phyloP scores from a whole-genome alignment of 2,329 filamentous ascomycete species.

The Hypoxylon sp. region DNA sequence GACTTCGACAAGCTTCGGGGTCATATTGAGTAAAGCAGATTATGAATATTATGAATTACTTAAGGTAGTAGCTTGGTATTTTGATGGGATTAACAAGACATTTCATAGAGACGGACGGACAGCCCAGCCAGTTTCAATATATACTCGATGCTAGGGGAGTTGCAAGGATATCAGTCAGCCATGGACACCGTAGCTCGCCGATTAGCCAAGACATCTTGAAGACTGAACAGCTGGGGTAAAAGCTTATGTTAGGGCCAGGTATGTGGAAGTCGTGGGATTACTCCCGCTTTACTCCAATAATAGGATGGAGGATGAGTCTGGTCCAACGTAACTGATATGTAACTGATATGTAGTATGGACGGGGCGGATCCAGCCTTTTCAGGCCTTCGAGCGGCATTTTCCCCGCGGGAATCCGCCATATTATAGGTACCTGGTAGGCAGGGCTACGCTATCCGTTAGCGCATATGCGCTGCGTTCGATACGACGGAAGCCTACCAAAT shows the following conservation, averaged over 20 bases:
- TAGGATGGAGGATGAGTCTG: slow-evolving; percentile 3
- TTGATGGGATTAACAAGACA: not conserved
- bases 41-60: not conserved
- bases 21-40: slow-evolving; percentile 10
- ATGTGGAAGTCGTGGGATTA: not conserved
- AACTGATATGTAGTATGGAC: not conserved
- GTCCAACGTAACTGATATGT: not conserved
- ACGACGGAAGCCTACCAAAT: too few relatives aligned
- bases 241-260: not conserved
- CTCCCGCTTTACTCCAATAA: slow-evolving; percentile 1
- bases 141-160: not conserved
- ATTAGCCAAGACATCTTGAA: slow-evolving; percentile 23
- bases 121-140: not conserved
- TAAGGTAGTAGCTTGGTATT: not conserved
- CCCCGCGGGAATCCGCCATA: not conserved
- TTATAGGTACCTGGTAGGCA: not conserved
- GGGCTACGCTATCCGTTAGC: not conserved
- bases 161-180: not conserved
- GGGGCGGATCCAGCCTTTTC: not conserved
- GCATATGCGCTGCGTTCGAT: not conserved
- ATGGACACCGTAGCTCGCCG: slow-evolving; percentile 17
- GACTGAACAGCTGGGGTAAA: not conserved
- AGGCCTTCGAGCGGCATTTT: slow-evolving; percentile 2
- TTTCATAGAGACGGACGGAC: not conserved
- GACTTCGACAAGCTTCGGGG: slow-evolving; percentile 45